phyloP scores from a whole-genome alignment of 2,329 filamentous ascomycete species.

The Diaporthe velutina region DNA sequence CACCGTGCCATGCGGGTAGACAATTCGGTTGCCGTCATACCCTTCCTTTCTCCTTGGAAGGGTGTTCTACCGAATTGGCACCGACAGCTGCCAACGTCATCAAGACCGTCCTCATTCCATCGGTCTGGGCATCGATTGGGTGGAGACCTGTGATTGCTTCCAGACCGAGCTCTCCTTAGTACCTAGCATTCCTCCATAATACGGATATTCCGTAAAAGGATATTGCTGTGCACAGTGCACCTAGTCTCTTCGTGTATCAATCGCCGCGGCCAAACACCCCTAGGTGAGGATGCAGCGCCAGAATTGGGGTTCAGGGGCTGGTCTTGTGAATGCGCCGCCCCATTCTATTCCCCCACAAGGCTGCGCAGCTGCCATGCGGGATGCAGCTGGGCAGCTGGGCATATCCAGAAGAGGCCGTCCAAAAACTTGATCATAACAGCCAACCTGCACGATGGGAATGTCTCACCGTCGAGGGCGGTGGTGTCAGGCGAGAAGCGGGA shows the following conservation, averaged over 20 bases:
- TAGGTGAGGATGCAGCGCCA: conserved; percentile 15
- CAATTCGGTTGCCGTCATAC: neutral
- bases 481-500: neutral
- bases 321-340: neutral
- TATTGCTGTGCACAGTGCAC: neutral
- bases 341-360: conserved; percentile 7
- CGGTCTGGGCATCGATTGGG: neutral
- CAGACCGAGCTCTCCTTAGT: conserved; percentile 5
- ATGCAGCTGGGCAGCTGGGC: neutral
- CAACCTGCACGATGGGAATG: neutral
- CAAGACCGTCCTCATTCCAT: neutral
- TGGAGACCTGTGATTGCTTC: neutral
- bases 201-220: neutral
- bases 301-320: conserved; percentile 9
- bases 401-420: neutral
- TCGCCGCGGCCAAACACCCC: neutral
- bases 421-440: neutral
- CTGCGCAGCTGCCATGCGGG: neutral
- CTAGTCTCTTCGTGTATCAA: neutral
- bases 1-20: neutral
- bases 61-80: conserved; percentile 3
- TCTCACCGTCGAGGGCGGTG: neutral
- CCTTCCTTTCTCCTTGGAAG: neutral
- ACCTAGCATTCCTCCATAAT: neutral
- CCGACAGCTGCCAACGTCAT: conserved; percentile 15